Conservation (phyloP, 768 basidiomycete species). For the Boletus huronensis region DNA sequence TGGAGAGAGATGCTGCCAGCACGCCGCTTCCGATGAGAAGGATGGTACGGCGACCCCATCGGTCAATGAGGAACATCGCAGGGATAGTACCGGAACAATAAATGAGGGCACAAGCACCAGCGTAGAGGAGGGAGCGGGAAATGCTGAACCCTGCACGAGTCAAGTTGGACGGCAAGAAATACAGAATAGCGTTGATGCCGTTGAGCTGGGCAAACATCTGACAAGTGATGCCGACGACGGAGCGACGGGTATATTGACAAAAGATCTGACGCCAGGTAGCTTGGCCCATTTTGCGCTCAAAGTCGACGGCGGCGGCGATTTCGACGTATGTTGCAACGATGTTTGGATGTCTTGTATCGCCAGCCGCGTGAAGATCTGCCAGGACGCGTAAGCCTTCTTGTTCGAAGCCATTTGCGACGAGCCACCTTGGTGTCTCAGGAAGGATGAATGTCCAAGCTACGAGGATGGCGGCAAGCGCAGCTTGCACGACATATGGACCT, state of each 20-base stretch:
- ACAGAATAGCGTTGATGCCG: slow-evolving; percentile 55
- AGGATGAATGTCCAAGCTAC: slow-evolving; percentile 46
- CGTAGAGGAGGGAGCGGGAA: slow-evolving; percentile 42
- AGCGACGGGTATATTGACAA: slow-evolving; percentile 46
- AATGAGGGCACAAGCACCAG: slow-evolving; percentile 44
- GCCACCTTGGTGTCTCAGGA: slow-evolving; percentile 53
- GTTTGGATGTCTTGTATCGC: slow-evolving; percentile 41
- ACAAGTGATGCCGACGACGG: slow-evolving; percentile 49
- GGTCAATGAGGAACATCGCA: slow-evolving; percentile 52
- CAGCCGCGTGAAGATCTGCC: slow-evolving; percentile 54
- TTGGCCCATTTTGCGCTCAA: slow-evolving; percentile 37
- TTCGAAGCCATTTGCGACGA: slow-evolving; percentile 50
- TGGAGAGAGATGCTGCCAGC: slow-evolving; percentile 43
- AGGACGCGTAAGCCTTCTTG: slow-evolving; percentile 48
- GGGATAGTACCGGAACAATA: slow-evolving; percentile 51
- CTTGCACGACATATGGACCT: slow-evolving; percentile 54
- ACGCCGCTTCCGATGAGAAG: slow-evolving; percentile 45
- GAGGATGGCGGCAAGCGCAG: slow-evolving; percentile 46
- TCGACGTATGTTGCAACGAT: slow-evolving; percentile 45
- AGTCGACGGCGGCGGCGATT: slow-evolving; percentile 39
- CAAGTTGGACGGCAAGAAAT: slow-evolving; percentile 53
- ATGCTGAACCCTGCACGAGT: slow-evolving; percentile 48
- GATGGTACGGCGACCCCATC: slow-evolving; percentile 48
- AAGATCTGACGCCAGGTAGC: slow-evolving; percentile 51
- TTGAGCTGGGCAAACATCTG: slow-evolving; percentile 57